Base-by-base conservation (phyloP, 73 alveolate species). In the Paramecium sexaurelia region DNA sequence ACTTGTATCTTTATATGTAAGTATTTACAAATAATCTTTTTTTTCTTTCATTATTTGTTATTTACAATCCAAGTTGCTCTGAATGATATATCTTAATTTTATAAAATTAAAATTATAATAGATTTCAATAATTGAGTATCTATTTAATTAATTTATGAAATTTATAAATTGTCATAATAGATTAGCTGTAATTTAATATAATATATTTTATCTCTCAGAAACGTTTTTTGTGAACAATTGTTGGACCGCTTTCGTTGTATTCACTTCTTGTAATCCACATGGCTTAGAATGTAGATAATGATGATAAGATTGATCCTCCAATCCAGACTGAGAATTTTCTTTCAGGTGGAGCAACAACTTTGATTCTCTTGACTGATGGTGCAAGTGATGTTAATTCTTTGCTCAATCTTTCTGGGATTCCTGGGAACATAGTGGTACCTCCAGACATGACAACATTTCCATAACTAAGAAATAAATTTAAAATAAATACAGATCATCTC, bases 181-280 rank as follows among this genome's bases (percentile, higher is more conserved):
- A n/a, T n/a, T n/a, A n/a, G n/a, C n/a, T n/a, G n/a, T n/a, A n/a
- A n/a, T n/a, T n/a, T n/a, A n/a, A n/a, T n/a, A n/a, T 33, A 13
- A 45, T 45, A n/a, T 71, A 27, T 22, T 39, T 37, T 35, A 26
- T 51, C 37, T 84, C 85, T 67, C 91, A 94, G 92, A 91, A 85
- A 92, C 99, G 97, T 92, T 98, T 98, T 75, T 98, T 95, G 94
- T 98, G 99, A 51, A 98, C 99, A 61, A 98, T 97, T 39, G 98
- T 56, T 35, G 99, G 92, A 67, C 99, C 99, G 36, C 93, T 92
- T 89, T 98, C 99, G 82, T 98, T 99, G 92, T 96, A 98, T 90
- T 98, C 99, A 8, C 95, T 96, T 92, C 96, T 98, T 36, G 99
- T 96, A 40, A 98, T 96, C 99, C 99, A 98, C 97, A 95, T 97